A percentile compares a stretch with the other conserved stretches of the same genome.
Evolutionary conservation across 2,329 filamentous ascomycete genomes (phyloP).

Genomic region (Aspergillus thermomutatus): DNA sequence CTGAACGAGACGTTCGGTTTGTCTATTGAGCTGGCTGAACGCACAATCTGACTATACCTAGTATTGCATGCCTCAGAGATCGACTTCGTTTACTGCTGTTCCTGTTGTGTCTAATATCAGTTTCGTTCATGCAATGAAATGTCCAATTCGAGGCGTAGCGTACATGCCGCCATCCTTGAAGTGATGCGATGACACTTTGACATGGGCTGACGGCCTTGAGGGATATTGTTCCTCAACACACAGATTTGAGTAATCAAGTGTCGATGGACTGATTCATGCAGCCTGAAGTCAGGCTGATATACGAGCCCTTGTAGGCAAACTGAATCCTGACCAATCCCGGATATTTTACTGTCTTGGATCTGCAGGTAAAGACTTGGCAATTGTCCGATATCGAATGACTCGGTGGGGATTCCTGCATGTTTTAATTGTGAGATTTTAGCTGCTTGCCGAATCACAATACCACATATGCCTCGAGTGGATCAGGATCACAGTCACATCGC

Average conservation of each 20-base stretch:
- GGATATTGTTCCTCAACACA: too few relatives aligned
- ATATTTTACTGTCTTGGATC: background rate
- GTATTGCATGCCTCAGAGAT: too few relatives aligned
- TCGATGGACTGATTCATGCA: background rate
- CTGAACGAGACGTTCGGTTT: background rate
- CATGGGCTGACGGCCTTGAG: too few relatives aligned
- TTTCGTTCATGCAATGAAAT: too few relatives aligned
- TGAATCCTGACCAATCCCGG: background rate
- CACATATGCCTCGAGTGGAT: background rate
- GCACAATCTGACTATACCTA: background rate
- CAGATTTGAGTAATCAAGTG: too few relatives aligned
- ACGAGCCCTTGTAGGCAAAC: background rate
- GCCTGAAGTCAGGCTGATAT: background rate
- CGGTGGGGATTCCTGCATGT: background rate
- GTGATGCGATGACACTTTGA: too few relatives aligned
- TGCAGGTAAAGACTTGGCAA: background rate
- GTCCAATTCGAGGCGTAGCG: too few relatives aligned
- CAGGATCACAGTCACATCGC: background rate
- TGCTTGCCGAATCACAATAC: background rate
- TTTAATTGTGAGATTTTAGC: background rate
- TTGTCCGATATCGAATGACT: background rate
- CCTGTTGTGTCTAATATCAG: too few relatives aligned
- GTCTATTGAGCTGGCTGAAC: background rate
- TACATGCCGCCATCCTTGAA: too few relatives aligned
- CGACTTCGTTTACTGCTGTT: too few relatives aligned